Percentiles rank a stretch among this genome's conserved stretches.
Evolutionary conservation across 176 grass and related monocot species (phyloP).

Genomic region (Zoysia pacifica): DNA sequence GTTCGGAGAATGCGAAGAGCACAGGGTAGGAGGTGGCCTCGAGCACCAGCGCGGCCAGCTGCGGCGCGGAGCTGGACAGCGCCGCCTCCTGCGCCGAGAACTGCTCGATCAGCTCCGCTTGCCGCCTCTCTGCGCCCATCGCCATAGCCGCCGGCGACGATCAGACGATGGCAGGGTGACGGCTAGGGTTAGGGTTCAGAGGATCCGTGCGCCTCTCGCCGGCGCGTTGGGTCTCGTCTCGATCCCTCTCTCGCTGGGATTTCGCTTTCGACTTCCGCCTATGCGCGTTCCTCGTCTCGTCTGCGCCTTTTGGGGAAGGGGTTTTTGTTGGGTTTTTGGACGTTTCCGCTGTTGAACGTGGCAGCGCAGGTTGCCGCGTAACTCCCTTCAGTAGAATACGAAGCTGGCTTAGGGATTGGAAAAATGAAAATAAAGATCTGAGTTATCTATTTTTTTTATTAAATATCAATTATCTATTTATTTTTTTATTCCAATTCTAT

Average conservation of each 20-base stretch:
- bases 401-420: too few species aligned
- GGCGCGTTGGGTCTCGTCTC: not conserved
- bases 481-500: too few species aligned
- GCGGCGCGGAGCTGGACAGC: constrained; percentile 52
- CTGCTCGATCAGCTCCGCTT: constrained; percentile 89
- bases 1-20: constrained; percentile 98
- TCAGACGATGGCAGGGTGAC: not conserved
- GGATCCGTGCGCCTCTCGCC: not conserved
- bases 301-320: not conserved
- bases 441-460: too few species aligned
- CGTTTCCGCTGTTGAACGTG: not conserved
- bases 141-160: constrained; percentile 25
- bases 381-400: too few species aligned
- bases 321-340: not conserved
- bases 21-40: constrained; percentile 92
- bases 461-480: too few species aligned
- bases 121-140: constrained; percentile 87
- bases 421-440: too few species aligned
- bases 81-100: constrained; percentile 75
- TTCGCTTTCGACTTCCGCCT: not conserved
- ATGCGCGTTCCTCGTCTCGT: not conserved
- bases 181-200: constrained; percentile 35
- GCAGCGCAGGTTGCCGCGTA: not conserved
- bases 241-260: not conserved
- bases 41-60: constrained; percentile 76